phyloP scores from a whole-genome alignment of 129 eudicot species.

The Sambucus nigra region DNA sequence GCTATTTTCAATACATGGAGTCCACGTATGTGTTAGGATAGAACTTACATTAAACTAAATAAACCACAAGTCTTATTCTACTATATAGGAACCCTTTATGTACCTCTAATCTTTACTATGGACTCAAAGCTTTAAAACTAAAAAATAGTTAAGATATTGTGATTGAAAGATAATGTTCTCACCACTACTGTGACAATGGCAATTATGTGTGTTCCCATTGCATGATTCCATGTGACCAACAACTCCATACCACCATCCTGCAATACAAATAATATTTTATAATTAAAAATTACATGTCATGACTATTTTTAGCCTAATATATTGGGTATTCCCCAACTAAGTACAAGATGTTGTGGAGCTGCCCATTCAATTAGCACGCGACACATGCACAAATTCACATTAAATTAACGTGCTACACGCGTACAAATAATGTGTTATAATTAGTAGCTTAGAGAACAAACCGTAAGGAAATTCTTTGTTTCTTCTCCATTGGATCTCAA shows the following conservation, averaged over 20 bases:
- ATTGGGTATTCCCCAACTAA: neutral
- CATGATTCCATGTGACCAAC: conserved; percentile 88
- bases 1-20: too few relatives aligned
- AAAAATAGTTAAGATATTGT: too few relatives aligned
- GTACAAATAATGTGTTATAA: too few relatives aligned
- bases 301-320: neutral
- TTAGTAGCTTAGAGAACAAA: conserved; percentile 15
- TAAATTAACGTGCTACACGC: too few relatives aligned
- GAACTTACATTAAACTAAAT: too few relatives aligned
- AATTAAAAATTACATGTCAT: neutral
- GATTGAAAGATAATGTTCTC: conserved; percentile 4
- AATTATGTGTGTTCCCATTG: conserved; percentile 47
- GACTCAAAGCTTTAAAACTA: too few relatives aligned
- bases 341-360: too few relatives aligned
- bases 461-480: conserved; percentile 71
- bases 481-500: conserved; percentile 92
- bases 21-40: too few relatives aligned
- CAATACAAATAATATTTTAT: conserved; percentile 5
- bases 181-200: conserved; percentile 80
- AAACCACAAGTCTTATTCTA: neutral
- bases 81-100: neutral
- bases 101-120: neutral
- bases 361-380: too few relatives aligned
- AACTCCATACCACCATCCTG: conserved; percentile 99
- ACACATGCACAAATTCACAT: too few relatives aligned